These are phyloP conservation scores for Streptanthus diversifolius DNA, from an alignment of 345 rosid genomes.

Conservation along the genomic window DNA sequence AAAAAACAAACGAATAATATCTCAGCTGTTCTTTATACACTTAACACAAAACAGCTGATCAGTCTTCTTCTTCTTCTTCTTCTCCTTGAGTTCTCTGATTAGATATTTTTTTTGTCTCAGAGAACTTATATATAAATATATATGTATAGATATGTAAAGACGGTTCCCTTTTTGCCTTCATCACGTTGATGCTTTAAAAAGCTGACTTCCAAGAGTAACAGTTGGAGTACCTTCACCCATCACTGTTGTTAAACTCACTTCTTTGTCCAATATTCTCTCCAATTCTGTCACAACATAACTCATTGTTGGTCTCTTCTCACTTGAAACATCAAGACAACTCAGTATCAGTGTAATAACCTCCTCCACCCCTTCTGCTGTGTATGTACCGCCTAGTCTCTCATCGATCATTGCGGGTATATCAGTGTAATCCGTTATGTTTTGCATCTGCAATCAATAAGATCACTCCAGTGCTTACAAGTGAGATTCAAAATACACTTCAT, in stretches of 20 bases:
- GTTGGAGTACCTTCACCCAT: constrained; percentile 84
- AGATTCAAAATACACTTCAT: constrained; percentile 8
- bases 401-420: constrained; percentile 54
- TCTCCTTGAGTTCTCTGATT: constrained; percentile 31
- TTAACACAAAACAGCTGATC: constrained; percentile 69
- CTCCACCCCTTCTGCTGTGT: constrained; percentile 84
- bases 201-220: constrained; percentile 87
- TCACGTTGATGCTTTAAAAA: constrained; percentile 56
- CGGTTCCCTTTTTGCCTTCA: constrained; percentile 15
- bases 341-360: constrained; percentile 54
- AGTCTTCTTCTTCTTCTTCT: constrained; percentile 15
- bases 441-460: constrained; percentile 46
- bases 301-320: constrained; percentile 80
- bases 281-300: constrained; percentile 69
- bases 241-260: constrained; percentile 71
- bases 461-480: constrained; percentile 13
- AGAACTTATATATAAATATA: constrained; percentile 15
- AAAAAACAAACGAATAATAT: constrained; percentile 35
- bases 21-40: constrained; percentile 76
- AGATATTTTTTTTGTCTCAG: constrained; percentile 8
- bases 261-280: constrained; percentile 70
- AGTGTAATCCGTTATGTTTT: constrained; percentile 47
- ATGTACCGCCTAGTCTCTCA: constrained; percentile 58
- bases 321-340: constrained; percentile 61
- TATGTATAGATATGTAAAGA: constrained; percentile 30